A percentile compares a stretch with the other conserved stretches of the same genome.
phyloP scores from a whole-genome alignment of 768 basidiomycete species.

The Tylopilus rubrobrunneus region DNA sequence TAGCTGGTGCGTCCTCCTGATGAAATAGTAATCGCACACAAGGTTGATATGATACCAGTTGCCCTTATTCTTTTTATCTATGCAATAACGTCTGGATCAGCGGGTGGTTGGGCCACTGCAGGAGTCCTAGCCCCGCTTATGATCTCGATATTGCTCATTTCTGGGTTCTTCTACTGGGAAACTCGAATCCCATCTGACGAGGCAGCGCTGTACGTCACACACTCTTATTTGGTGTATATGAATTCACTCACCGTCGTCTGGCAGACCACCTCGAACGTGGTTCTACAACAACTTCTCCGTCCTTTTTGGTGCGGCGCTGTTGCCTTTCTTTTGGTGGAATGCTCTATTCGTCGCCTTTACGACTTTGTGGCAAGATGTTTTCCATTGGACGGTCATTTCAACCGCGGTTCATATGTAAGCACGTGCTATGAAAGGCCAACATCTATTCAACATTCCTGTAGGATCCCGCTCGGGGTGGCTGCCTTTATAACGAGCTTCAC shows the following conservation, averaged over 20 bases:
- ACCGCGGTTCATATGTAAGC: slow-evolving; percentile 39
- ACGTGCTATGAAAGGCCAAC: background rate
- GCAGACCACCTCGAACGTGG: slow-evolving; percentile 42
- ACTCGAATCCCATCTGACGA: slow-evolving; percentile 33
- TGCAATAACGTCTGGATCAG: slow-evolving; percentile 44
- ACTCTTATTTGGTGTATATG: background rate
- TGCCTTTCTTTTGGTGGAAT: slow-evolving; percentile 43
- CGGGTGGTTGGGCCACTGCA: slow-evolving; percentile 45
- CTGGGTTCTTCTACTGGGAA: slow-evolving; percentile 52
- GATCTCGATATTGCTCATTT: slow-evolving; percentile 38
- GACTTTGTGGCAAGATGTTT: slow-evolving; percentile 39
- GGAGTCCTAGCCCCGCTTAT: slow-evolving; percentile 44
- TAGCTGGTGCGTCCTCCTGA: slow-evolving; percentile 30
- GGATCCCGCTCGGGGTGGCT: slow-evolving; percentile 40
- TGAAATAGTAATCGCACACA: background rate
- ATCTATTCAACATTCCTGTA: slow-evolving; percentile 13
- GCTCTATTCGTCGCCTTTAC: slow-evolving; percentile 33
- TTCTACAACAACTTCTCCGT: slow-evolving; percentile 39
- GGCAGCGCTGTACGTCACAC: slow-evolving; percentile 39
- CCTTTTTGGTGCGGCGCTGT: slow-evolving; percentile 34
- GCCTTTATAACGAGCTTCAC: slow-evolving; percentile 37
- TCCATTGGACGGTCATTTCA: slow-evolving; percentile 39
- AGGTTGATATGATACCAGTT: slow-evolving; percentile 15
- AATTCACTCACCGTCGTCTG: background rate
- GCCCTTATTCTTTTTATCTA: slow-evolving; percentile 40